Percentiles rank a stretch among this genome's conserved stretches.
Evolutionary conservation across 306 rosid genomes (phyloP).

Genomic region (Castanea crenata): DNA sequence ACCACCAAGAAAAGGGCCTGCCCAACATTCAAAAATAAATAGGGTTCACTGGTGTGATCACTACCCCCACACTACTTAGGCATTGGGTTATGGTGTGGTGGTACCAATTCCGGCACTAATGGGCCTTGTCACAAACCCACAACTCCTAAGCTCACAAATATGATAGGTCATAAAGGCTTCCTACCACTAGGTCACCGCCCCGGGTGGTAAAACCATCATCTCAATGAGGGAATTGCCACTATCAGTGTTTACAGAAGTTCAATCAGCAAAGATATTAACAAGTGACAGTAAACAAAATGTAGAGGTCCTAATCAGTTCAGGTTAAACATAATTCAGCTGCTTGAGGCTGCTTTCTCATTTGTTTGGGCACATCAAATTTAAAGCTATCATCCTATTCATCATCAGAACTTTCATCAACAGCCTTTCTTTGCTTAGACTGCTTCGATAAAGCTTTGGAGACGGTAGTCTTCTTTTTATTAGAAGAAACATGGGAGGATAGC

Average conservation of each 20-base stretch:
- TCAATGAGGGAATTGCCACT: conserved; percentile 11
- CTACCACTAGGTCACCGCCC: no score
- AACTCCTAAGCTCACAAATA: no score
- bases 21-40: no score
- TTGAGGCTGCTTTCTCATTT: conserved; percentile 39
- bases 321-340: conserved; percentile 28
- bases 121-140: no score
- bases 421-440: conserved; percentile 49
- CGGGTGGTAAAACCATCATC: not conserved
- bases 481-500: conserved; percentile 27
- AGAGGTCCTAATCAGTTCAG: not conserved
- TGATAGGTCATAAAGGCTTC: no score
- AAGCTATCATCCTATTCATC: conserved; percentile 49
- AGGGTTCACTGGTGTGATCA: no score
- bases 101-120: no score
- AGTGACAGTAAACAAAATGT: conserved; percentile 4
- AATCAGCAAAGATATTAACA: not conserved
- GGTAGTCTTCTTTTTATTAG: conserved; percentile 34
- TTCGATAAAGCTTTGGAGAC: conserved; percentile 31
- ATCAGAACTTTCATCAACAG: conserved; percentile 37
- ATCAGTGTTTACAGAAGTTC: not conserved
- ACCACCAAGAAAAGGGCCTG: not conserved
- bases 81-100: no score
- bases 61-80: no score
- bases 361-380: not conserved